phyloP scores from a whole-genome alignment of 129 eudicot species.

The Centrapalus pauciflorus region DNA sequence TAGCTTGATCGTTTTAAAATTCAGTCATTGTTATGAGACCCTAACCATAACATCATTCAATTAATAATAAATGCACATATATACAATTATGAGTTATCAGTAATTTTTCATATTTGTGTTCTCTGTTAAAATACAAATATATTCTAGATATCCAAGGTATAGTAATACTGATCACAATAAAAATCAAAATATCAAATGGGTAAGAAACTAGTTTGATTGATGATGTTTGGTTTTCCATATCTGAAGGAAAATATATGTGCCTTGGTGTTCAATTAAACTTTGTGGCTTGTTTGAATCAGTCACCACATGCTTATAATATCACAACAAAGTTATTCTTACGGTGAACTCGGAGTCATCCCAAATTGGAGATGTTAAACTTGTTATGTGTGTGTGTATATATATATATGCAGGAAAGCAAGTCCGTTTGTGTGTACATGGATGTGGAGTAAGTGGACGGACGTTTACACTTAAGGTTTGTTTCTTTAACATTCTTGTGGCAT shows the following conservation, averaged over 20 bases:
- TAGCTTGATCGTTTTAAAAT: background rate
- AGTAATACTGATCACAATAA: background rate
- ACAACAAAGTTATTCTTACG: background rate
- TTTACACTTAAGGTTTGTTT: constrained; percentile 73
- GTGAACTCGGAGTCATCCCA: background rate
- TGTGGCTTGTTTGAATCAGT: background rate
- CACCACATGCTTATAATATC: background rate
- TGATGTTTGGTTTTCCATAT: background rate
- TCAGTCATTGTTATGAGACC: background rate
- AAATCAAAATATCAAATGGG: background rate
- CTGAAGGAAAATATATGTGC: background rate
- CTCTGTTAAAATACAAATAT: background rate
- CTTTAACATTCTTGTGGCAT: background rate
- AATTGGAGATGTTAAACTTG: constrained; percentile 48
- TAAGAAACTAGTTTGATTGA: background rate
- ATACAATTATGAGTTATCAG: background rate
- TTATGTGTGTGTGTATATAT: background rate
- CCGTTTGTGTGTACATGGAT: constrained; percentile 76
- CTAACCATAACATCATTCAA: background rate
- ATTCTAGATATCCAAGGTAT: background rate
- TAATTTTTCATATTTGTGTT: background rate
- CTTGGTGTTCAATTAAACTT: background rate
- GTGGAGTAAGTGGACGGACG: constrained; percentile 70
- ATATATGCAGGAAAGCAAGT: constrained; percentile 74
- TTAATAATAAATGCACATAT: background rate